Evolutionary conservation across 2,329 filamentous ascomycete genomes (phyloP).

Genomic region (Coniochaeta pulveracea): DNA sequence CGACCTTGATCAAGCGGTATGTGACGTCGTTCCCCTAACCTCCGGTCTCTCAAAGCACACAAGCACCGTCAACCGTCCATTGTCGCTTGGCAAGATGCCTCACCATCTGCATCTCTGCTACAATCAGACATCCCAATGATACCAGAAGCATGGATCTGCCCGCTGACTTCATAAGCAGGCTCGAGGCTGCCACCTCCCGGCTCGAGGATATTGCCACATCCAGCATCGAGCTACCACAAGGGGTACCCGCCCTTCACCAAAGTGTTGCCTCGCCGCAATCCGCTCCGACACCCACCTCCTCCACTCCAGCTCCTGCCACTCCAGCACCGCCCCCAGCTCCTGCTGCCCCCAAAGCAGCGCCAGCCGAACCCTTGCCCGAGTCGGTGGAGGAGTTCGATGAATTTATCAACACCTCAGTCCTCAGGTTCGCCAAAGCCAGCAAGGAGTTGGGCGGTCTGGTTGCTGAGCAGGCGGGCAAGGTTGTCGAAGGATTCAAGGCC

Average conservation of each 20-base stretch:
- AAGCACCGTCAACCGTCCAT: constrained; percentile 3
- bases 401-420: constrained; percentile 63
- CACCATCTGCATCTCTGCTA: neutral
- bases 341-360: constrained; percentile 24
- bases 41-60: neutral
- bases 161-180: constrained; percentile 51
- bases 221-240: constrained; percentile 46
- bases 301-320: constrained; percentile 22
- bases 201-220: constrained; percentile 92
- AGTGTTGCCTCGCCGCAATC: constrained; percentile 22
- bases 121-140: neutral
- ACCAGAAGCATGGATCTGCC: neutral
- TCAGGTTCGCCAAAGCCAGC: constrained; percentile 68
- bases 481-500: constrained; percentile 60
- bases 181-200: constrained; percentile 92
- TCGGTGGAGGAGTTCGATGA: constrained; percentile 81
- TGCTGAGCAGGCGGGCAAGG: constrained; percentile 59
- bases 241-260: constrained; percentile 31
- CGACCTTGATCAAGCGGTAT: constrained; percentile 96
- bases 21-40: constrained; percentile 16
- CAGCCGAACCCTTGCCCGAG: constrained; percentile 53
- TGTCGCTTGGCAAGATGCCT: neutral
- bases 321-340: constrained; percentile 31
- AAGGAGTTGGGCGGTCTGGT: constrained; percentile 66
- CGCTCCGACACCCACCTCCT: constrained; percentile 15